phyloP scores from a whole-genome alignment of 2,329 filamentous ascomycete species.

The Fusarium goolgardi region DNA sequence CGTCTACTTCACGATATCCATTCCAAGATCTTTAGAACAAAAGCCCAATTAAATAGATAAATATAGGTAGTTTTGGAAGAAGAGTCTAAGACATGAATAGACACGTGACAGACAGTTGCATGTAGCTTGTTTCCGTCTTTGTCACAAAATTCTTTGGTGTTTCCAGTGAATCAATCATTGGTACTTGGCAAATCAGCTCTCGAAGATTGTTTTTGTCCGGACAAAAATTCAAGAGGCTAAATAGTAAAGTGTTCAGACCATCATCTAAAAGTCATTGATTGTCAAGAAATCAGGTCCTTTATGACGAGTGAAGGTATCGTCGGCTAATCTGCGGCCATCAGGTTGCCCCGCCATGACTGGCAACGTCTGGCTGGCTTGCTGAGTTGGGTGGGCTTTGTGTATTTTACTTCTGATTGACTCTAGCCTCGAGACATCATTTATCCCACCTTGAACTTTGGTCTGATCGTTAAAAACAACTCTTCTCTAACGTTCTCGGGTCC shows the following conservation, averaged over 20 bases:
- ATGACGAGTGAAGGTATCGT: slow-evolving; percentile 5
- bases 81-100: slow-evolving; percentile 2
- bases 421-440: slow-evolving; percentile 21
- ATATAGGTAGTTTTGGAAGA: neutral
- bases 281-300: neutral
- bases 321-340: slow-evolving; percentile 22
- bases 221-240: neutral
- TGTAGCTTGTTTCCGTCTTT: neutral
- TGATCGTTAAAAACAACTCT: slow-evolving; percentile 36
- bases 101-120: neutral
- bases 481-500: slow-evolving; percentile 21
- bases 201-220: neutral
- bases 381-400: slow-evolving; percentile 43
- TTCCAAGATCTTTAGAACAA: slow-evolving; percentile 16
- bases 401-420: slow-evolving; percentile 44
- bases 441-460: slow-evolving; percentile 44
- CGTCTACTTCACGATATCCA: slow-evolving; percentile 55
- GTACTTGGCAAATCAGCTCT: neutral
- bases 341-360: slow-evolving; percentile 50
- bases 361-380: slow-evolving; percentile 36
- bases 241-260: neutral
- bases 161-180: neutral
- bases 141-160: neutral
- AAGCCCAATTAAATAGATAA: neutral
- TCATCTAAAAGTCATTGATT: neutral